These are phyloP conservation scores for Coprinellus micaceus DNA, from an alignment of 768 basidiomycete genomes.

Conservation along the genomic window DNA sequence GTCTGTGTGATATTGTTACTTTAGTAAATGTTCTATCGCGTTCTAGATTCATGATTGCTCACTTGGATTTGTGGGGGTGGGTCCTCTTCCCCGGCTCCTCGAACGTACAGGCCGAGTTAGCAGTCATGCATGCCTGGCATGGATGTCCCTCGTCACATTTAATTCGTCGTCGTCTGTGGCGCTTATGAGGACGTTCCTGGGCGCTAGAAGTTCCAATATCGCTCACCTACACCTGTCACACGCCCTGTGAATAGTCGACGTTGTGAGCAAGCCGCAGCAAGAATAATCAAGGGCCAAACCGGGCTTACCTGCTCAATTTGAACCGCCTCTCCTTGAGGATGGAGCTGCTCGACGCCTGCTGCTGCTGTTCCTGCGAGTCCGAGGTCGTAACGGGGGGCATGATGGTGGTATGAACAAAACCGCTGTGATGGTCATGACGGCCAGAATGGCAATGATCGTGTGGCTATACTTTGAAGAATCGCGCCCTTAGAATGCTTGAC, in stretches of 20 bases:
- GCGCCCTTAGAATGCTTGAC: too few species aligned
- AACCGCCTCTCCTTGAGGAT: conserved; percentile 79
- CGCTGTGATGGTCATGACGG: conserved; percentile 14
- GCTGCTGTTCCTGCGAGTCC: conserved; percentile 42
- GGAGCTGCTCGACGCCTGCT: conserved; percentile 28
- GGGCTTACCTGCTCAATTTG: conserved; percentile 76
- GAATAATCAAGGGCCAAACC: conserved; percentile 3
- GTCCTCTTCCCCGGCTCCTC: conserved; percentile 85
- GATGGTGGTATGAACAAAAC: conserved; percentile 33
- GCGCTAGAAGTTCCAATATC: not conserved
- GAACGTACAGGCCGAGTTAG: conserved; percentile 79
- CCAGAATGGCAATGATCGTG: not conserved
- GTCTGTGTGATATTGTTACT: conserved; percentile 35
- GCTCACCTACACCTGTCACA: conserved; percentile 89
- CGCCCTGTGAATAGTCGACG: conserved; percentile 46
- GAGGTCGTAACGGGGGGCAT: conserved; percentile 46
- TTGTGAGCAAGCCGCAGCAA: not conserved
- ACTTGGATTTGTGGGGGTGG: conserved; percentile 89
- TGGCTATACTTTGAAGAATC: conserved; percentile 3
- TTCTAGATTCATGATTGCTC: conserved; percentile 23
- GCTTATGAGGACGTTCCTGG: conserved; percentile 8
- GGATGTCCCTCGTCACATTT: conserved; percentile 89
- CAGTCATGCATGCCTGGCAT: conserved; percentile 82
- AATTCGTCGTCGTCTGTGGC: conserved; percentile 68
- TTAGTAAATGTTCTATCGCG: not conserved